Conservation (phyloP, 1,284 basidiomycete species). For the Cryptococcus sp. region DNA sequence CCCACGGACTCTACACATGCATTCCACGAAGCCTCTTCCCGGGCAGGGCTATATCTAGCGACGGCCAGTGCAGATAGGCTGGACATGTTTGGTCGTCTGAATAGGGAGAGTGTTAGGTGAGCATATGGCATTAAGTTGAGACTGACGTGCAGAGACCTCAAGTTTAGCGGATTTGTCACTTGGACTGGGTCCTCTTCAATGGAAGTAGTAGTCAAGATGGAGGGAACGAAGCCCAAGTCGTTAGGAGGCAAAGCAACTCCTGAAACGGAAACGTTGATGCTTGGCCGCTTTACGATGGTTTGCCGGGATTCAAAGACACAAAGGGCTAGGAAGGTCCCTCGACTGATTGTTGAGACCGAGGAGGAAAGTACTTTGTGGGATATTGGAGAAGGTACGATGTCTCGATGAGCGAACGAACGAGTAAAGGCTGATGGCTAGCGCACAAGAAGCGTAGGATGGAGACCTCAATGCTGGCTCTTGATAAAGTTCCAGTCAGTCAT, state of each 20-base stretch:
- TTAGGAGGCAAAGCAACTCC: slow-evolving; percentile 12
- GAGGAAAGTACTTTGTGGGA: slow-evolving; percentile 62
- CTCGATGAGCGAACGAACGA: not conserved
- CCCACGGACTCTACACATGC: slow-evolving; percentile 22
- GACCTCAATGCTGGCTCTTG: slow-evolving; percentile 57
- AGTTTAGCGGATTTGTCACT: slow-evolving; percentile 72
- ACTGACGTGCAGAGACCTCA: slow-evolving; percentile 55
- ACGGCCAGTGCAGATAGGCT: slow-evolving; percentile 72
- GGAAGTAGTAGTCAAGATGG: slow-evolving; percentile 78
- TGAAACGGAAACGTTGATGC: slow-evolving; percentile 55
- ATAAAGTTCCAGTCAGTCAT: slow-evolving; percentile 56
- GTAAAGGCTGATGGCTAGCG: slow-evolving; percentile 37
- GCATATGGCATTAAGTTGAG: not conserved
- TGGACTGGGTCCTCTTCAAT: slow-evolving; percentile 71
- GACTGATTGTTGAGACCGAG: slow-evolving; percentile 57
- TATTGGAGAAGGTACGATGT: slow-evolving; percentile 63
- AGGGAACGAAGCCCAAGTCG: slow-evolving; percentile 53
- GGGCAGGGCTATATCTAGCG: slow-evolving; percentile 71
- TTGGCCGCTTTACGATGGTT: slow-evolving; percentile 73
- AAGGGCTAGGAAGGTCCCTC: slow-evolving; percentile 62
- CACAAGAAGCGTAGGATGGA: slow-evolving; percentile 58
- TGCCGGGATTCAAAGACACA: slow-evolving; percentile 67
- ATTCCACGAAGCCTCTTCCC: slow-evolving; percentile 55
- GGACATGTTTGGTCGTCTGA: slow-evolving; percentile 46
- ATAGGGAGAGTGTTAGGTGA: slow-evolving; percentile 48